These are phyloP conservation scores for Marasmius tenuissimus DNA, from an alignment of 1,284 basidiomycete genomes.

Conservation along the genomic window DNA sequence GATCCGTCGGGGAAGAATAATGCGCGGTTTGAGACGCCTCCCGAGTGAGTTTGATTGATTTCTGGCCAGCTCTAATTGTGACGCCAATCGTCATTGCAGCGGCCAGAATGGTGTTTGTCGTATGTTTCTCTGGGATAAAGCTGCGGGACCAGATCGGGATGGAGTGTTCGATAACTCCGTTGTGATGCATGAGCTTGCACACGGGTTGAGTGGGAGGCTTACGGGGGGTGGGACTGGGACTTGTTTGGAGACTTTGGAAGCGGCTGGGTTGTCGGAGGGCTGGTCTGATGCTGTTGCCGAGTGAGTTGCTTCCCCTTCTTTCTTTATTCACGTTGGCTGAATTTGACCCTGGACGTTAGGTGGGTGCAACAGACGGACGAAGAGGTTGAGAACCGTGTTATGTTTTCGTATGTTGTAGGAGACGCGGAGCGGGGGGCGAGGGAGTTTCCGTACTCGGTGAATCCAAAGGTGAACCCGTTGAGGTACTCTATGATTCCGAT, in stretches of 20 bases:
- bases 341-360: not conserved
- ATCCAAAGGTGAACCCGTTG: constrained; percentile 35
- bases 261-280: constrained; percentile 52
- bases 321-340: not conserved
- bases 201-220: constrained; percentile 36
- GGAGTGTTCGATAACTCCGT: not conserved
- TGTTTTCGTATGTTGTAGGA: constrained; percentile 20
- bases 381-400: not conserved
- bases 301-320: constrained; percentile 20
- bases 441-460: constrained; percentile 43
- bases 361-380: not conserved
- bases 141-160: constrained; percentile 4
- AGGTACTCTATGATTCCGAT: constrained; percentile 36
- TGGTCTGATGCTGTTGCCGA: constrained; percentile 55
- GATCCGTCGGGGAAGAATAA: constrained; percentile 36
- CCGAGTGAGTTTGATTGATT: constrained; percentile 29
- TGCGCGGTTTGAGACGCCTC: constrained; percentile 41
- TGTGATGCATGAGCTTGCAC: constrained; percentile 20
- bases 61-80: not conserved
- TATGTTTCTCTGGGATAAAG: constrained; percentile 39
- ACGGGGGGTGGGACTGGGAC: constrained; percentile 45
- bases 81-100: constrained; percentile 13
- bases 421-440: constrained; percentile 32
- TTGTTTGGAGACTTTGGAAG: constrained; percentile 49
- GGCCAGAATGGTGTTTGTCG: constrained; percentile 26